Evolutionary conservation across 1,139 yeast species (phyloP).

Genomic region (Yamadazyma conglobata): DNA sequence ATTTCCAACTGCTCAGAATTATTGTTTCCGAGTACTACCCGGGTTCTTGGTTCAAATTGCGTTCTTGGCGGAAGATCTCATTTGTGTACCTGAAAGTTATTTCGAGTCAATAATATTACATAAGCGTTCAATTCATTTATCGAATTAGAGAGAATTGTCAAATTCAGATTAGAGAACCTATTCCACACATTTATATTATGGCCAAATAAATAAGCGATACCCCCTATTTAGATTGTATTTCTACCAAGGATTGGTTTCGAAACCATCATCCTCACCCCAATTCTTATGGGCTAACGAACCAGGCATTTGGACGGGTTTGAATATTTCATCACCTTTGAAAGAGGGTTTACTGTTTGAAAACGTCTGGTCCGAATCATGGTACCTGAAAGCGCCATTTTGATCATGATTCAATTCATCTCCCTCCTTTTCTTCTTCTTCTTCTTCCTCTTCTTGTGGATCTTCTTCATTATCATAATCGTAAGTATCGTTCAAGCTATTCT

Average conservation of each 20-base stretch:
- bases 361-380: slow-evolving; percentile 1
- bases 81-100: too few relatives aligned
- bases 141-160: too few relatives aligned
- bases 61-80: too few relatives aligned
- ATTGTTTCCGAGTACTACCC: too few relatives aligned
- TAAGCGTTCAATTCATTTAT: too few relatives aligned
- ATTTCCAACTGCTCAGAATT: too few relatives aligned
- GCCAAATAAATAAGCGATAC: too few relatives aligned
- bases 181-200: too few relatives aligned
- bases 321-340: slow-evolving; percentile 45
- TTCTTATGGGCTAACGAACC: slow-evolving; percentile 49
- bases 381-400: slow-evolving; percentile 2
- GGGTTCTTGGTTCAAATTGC: too few relatives aligned
- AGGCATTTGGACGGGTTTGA: slow-evolving; percentile 50
- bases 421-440: slow-evolving; percentile 15
- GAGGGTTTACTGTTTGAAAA: slow-evolving; percentile 1
- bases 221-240: too few relatives aligned
- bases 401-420: slow-evolving; percentile 1
- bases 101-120: too few relatives aligned
- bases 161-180: too few relatives aligned
- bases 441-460: slow-evolving; percentile 15
- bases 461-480: slow-evolving; percentile 27
- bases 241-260: slow-evolving; percentile 52
- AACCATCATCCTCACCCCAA: slow-evolving; percentile 44
- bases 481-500: slow-evolving; percentile 30